Conservation (phyloP, 768 basidiomycete genomes). For the Pholiota microspora region DNA sequence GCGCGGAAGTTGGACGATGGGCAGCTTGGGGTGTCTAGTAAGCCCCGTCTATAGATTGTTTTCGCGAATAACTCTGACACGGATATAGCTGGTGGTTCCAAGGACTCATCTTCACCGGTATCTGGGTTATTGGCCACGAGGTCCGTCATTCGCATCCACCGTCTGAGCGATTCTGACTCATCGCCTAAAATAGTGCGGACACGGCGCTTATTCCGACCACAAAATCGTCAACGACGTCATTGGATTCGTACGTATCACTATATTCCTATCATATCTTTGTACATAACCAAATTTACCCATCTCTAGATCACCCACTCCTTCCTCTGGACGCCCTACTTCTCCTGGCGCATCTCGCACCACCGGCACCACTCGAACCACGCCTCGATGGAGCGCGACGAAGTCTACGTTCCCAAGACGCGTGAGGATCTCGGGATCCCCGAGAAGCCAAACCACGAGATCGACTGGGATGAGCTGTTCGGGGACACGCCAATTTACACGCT, state of each 20-base stretch:
- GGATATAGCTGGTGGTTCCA: slow-evolving; percentile 57
- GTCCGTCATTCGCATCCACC: slow-evolving; percentile 23
- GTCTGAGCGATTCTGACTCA: background rate
- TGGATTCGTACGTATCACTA: slow-evolving; percentile 41
- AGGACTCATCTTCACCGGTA: slow-evolving; percentile 53
- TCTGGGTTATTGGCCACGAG: slow-evolving; percentile 63
- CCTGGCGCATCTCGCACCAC: slow-evolving; percentile 55
- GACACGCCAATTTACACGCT: slow-evolving; percentile 63
- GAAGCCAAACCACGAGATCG: slow-evolving; percentile 31
- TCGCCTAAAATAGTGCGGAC: slow-evolving; percentile 50
- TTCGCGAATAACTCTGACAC: background rate
- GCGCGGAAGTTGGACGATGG: slow-evolving; percentile 40
- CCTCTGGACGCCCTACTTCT: slow-evolving; percentile 53
- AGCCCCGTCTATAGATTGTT: slow-evolving; percentile 14
- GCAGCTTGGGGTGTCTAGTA: slow-evolving; percentile 46
- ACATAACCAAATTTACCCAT: background rate
- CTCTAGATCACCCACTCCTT: slow-evolving; percentile 41
- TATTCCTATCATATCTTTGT: background rate
- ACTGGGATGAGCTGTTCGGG: slow-evolving; percentile 55
- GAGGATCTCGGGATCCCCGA: slow-evolving; percentile 51
- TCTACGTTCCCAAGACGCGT: slow-evolving; percentile 62
- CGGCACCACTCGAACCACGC: slow-evolving; percentile 51
- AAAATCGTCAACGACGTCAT: slow-evolving; percentile 46
- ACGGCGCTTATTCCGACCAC: slow-evolving; percentile 53
- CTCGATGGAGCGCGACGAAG: slow-evolving; percentile 54